Conservation (phyloP, 164 flowering plant species). For the Chloranthus sessilifolius region DNA sequence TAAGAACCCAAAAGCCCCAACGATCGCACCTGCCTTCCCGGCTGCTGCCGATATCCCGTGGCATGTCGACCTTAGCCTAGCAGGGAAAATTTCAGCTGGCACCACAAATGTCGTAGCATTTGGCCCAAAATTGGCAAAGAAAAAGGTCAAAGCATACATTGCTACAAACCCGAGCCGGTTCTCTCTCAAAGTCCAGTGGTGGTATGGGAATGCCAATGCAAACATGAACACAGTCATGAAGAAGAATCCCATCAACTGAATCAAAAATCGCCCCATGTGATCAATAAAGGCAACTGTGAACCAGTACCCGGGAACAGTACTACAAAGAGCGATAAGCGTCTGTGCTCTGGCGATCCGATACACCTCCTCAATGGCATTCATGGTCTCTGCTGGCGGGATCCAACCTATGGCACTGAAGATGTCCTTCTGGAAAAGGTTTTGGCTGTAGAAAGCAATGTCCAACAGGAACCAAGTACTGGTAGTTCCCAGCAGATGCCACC, state of each 20-base stretch:
- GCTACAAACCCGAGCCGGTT: constrained; percentile 14
- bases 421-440: constrained; percentile 31
- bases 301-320: constrained; percentile 38
- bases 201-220: constrained; percentile 16
- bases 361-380: constrained; percentile 32
- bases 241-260: constrained; percentile 36
- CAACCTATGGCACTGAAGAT: constrained; percentile 30
- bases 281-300: constrained; percentile 33
- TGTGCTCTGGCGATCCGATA: constrained; percentile 25
- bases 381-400: constrained; percentile 25
- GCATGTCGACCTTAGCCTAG: constrained; percentile 36
- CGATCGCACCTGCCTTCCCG: constrained; percentile 39
- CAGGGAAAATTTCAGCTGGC: constrained; percentile 42
- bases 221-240: constrained; percentile 38
- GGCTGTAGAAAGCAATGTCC: constrained; percentile 41
- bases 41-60: constrained; percentile 43
- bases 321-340: constrained; percentile 30
- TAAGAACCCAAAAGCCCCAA: constrained; percentile 40
- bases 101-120: constrained; percentile 38
- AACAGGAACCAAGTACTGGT: constrained; percentile 36
- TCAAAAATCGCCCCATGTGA: constrained; percentile 21
- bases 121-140: constrained; percentile 43
- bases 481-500: constrained; percentile 32
- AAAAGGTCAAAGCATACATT: constrained; percentile 33
- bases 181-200: constrained; percentile 11